Conservation (phyloP, 2,329 filamentous ascomycete genomes). For the Cladosporium sp. region DNA sequence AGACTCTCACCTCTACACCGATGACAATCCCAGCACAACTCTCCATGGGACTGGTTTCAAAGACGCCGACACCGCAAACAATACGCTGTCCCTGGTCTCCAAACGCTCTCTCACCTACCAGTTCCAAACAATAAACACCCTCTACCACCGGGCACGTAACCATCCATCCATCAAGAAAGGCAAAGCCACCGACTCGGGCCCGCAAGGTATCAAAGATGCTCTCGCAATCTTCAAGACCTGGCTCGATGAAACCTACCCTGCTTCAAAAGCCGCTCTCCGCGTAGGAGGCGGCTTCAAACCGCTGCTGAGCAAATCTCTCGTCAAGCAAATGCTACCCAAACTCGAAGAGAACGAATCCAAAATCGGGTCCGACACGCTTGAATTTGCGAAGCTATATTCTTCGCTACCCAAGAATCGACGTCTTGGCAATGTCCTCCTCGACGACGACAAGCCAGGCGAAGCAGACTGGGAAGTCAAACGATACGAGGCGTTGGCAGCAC, state of each 20-base stretch:
- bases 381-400: conserved; percentile 25
- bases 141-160: conserved; percentile 28
- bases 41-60: conserved; percentile 33
- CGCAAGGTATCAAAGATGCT: conserved; percentile 22
- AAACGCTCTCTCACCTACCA: conserved; percentile 30
- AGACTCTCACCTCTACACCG: conserved; percentile 31
- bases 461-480: conserved; percentile 28
- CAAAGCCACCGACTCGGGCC: background rate
- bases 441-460: conserved; percentile 25
- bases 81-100: conserved; percentile 27
- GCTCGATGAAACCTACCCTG: conserved; percentile 29
- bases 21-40: conserved; percentile 31
- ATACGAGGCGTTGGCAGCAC: conserved; percentile 21
- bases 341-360: conserved; percentile 18
- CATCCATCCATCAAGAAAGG: conserved; percentile 26
- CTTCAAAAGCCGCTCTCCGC: conserved; percentile 20
- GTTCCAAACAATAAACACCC: conserved; percentile 31
- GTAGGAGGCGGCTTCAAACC: conserved; percentile 27
- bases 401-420: conserved; percentile 25
- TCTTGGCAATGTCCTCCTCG: conserved; percentile 28
- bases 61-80: conserved; percentile 23
- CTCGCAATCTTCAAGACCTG: conserved; percentile 27
- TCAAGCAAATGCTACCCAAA: conserved; percentile 17
- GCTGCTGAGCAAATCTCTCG: conserved; percentile 24
- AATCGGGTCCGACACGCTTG: conserved; percentile 16